Conservation (phyloP, 2,329 filamentous ascomycete species). For the Hirsutella rhossiliensis region DNA sequence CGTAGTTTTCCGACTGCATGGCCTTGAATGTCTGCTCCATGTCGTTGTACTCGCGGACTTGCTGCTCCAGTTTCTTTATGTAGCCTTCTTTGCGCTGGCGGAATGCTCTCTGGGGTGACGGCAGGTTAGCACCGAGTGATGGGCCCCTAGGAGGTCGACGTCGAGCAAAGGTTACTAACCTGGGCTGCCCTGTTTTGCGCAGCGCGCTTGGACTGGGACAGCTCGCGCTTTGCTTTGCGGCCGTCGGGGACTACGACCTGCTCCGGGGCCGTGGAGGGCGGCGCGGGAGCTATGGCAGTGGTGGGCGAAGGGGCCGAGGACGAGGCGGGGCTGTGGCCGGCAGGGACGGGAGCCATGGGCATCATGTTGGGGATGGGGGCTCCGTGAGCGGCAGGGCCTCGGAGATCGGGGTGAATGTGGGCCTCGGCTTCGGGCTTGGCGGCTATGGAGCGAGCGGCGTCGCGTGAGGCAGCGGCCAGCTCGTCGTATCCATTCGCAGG, state of each 20-base stretch:
- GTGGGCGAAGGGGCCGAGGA: slow-evolving; percentile 13
- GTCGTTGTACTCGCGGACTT: slow-evolving; percentile 68
- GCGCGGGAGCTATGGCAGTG: slow-evolving; percentile 18
- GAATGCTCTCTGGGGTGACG: slow-evolving; percentile 66
- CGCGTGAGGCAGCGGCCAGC: slow-evolving; percentile 20
- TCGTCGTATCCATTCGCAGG: slow-evolving; percentile 35
- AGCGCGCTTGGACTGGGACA: slow-evolving; percentile 91
- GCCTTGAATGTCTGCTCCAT: slow-evolving; percentile 68
- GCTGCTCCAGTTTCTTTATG: slow-evolving; percentile 93
- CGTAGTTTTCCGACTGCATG: slow-evolving; percentile 82
- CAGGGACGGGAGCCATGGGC: slow-evolving; percentile 20
- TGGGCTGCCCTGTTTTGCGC: slow-evolving; percentile 95
- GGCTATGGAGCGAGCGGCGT: slow-evolving; percentile 20
- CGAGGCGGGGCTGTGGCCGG: slow-evolving; percentile 18
- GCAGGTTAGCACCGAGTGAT: not conserved
- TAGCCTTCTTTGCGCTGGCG: slow-evolving; percentile 96
- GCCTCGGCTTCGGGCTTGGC: slow-evolving; percentile 27
- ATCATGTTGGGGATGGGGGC: slow-evolving; percentile 23
- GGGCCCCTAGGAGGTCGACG: not conserved
- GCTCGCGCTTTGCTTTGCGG: slow-evolving; percentile 74
- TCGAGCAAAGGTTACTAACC: slow-evolving; percentile 37
- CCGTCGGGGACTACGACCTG: slow-evolving; percentile 32
- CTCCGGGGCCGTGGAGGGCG: slow-evolving; percentile 12
- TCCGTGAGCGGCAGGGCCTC: slow-evolving; percentile 16
- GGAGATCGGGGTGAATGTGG: slow-evolving; percentile 37